Evolutionary conservation across 768 basidiomycete genomes (phyloP).

Genomic region (Trametes gibbosa): DNA sequence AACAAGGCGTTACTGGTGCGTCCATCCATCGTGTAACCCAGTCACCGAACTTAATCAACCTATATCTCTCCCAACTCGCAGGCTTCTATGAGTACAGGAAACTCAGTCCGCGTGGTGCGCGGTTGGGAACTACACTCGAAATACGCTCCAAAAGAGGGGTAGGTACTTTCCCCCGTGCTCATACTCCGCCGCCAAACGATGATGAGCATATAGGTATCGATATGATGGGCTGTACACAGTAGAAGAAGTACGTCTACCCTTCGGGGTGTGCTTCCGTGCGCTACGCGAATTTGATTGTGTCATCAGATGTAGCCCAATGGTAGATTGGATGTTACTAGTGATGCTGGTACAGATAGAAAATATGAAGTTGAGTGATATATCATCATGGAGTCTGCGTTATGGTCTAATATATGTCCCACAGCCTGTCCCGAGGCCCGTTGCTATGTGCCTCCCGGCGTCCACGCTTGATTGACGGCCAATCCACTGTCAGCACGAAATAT

Average conservation of each 20-base stretch:
- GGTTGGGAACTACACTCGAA: slow-evolving; percentile 4
- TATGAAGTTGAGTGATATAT: too few relatives aligned
- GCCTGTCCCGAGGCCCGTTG: too few relatives aligned
- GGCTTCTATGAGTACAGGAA: slow-evolving; percentile 8
- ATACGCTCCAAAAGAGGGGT: slow-evolving; percentile 19
- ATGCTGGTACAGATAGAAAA: too few relatives aligned
- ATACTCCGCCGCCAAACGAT: neutral
- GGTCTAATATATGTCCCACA: too few relatives aligned
- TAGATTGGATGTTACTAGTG: too few relatives aligned
- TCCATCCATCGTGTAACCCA: neutral
- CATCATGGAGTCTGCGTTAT: too few relatives aligned
- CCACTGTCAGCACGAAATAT: too few relatives aligned
- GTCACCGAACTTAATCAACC: neutral
- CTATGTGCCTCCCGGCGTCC: too few relatives aligned
- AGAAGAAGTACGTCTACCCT: neutral
- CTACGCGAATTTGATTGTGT: too few relatives aligned
- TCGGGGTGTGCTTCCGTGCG: too few relatives aligned
- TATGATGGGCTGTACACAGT: slow-evolving; percentile 20
- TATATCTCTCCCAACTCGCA: neutral
- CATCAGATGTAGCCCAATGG: too few relatives aligned
- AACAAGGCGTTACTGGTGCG: slow-evolving; percentile 11
- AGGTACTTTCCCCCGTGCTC: neutral
- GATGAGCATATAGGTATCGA: slow-evolving; percentile 4
- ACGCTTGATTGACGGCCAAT: too few relatives aligned
- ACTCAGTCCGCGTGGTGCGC: slow-evolving; percentile 15